Evolutionary conservation across 2,329 filamentous ascomycete genomes (phyloP).

Genomic region (Sarocladium strictum): DNA sequence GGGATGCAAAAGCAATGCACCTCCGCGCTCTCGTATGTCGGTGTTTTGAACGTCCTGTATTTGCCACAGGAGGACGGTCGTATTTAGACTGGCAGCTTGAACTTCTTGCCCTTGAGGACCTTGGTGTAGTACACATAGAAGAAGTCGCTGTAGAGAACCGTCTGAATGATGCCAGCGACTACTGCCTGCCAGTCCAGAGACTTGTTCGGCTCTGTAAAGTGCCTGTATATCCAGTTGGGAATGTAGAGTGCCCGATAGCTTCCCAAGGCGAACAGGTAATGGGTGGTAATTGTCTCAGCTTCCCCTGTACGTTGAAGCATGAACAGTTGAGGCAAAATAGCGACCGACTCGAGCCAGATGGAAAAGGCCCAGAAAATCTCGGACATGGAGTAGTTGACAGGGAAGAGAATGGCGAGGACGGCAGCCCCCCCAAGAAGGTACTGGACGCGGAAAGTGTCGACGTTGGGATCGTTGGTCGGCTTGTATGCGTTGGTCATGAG

Average conservation of each 20-base stretch:
- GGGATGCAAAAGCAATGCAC: not conserved
- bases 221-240: slow-evolving; percentile 96
- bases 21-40: not conserved
- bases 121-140: slow-evolving; percentile 99
- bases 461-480: slow-evolving; percentile 92
- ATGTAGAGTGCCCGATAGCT: slow-evolving; percentile 93
- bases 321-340: slow-evolving; percentile 94
- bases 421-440: slow-evolving; percentile 82
- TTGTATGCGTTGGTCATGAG: slow-evolving; percentile 98
- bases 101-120: slow-evolving; percentile 83
- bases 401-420: slow-evolving; percentile 73
- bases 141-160: slow-evolving; percentile 94
- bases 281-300: slow-evolving; percentile 98
- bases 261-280: slow-evolving; percentile 93
- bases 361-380: slow-evolving; percentile 97
- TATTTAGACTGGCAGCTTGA: slow-evolving; percentile 71
- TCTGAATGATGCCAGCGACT: slow-evolving; percentile 85
- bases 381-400: slow-evolving; percentile 72
- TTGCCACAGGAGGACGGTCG: no score
- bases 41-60: not conserved
- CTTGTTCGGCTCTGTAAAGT: slow-evolving; percentile 66
- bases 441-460: slow-evolving; percentile 95
- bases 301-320: slow-evolving; percentile 97
- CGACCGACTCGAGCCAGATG: slow-evolving; percentile 96
- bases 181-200: slow-evolving; percentile 81